phyloP scores from a whole-genome alignment of 116 monocot genomes.

The Papilionanthe hybrid region DNA sequence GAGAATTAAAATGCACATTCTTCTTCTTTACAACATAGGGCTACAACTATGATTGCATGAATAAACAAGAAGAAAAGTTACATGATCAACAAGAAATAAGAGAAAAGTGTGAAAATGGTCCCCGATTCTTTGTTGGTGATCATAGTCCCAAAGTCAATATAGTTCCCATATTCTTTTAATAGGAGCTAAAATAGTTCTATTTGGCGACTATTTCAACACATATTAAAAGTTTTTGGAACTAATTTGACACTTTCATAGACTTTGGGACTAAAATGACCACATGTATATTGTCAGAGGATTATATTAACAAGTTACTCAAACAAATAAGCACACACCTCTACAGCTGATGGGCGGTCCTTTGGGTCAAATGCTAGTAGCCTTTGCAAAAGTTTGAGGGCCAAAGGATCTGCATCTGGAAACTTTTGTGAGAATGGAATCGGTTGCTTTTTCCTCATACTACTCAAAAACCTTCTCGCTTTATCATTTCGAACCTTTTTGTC shows the following conservation, averaged over 20 bases:
- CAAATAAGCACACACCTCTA: slow-evolving; percentile 55
- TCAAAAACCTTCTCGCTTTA: slow-evolving; percentile 88
- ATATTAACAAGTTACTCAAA: too few species aligned
- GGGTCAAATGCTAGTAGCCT: slow-evolving; percentile 95
- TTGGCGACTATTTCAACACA: too few species aligned
- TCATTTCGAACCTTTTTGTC: slow-evolving; percentile 74
- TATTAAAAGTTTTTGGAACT: too few species aligned
- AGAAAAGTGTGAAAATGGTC: too few species aligned
- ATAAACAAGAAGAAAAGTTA: not conserved
- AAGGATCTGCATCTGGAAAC: slow-evolving; percentile 87
- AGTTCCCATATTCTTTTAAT: too few species aligned
- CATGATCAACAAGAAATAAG: not conserved
- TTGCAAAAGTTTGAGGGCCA: slow-evolving; percentile 73
- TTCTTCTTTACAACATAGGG: not conserved
- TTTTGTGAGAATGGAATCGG: slow-evolving; percentile 73
- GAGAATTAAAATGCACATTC: not conserved
- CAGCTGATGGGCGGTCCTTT: slow-evolving; percentile 87
- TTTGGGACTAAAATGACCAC: too few species aligned
- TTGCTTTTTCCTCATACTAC: slow-evolving; percentile 80
- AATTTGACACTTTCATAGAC: too few species aligned
- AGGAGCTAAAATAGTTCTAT: too few species aligned
- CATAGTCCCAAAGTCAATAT: too few species aligned
- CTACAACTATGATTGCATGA: not conserved
- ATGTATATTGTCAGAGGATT: too few species aligned
- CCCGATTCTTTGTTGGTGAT: too few species aligned